Base-by-base conservation (phyloP, 2,329 filamentous ascomycete species). In the Fusarium sp. region DNA sequence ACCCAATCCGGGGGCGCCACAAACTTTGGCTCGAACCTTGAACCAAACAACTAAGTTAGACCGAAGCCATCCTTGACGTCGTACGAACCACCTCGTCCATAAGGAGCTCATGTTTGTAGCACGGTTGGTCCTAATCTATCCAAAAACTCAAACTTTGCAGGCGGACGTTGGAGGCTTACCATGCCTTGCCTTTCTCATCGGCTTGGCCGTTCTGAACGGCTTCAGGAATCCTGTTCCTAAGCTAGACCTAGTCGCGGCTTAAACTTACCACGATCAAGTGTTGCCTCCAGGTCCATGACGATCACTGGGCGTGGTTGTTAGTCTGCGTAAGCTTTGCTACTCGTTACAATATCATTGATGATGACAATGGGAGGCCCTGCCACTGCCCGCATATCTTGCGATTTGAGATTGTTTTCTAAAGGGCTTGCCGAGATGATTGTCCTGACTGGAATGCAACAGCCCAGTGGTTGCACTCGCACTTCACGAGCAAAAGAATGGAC, bases 221-320 rank as follows among this genome's bases (percentile, higher is more conserved):
- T 22, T 60, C 32, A 59, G 13, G 32, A 41, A 26, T 40, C 24
- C 32, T 68, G 54, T 64, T 33, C 54, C 59, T 61, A 40, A 35
- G 17, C 48, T 32, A 53, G 51, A 44, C 32, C 15, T 49, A 22
- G n/a, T 85, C 84, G 68, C 79, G 79, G n/a, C 86, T 81, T 76
- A 20, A 41, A 56, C 24, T 39, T 55, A 26, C 20, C 19, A 24
- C 41, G 9, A 19, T 14, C 3, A 32, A 14, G 37, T 39, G 26
- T 8, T 43, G 43, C 6, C 30, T 37, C 26, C 1, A 26, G 13
- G 2, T 15, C 14, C 9, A 19, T 14, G 14, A 26, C 11, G 13
- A 19, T 26, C 24, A 8, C 35, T 33, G 30, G 13, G 14, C 14
- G 14, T 33, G 30, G 14, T 33, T 37, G 17, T 19, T n/a, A 10